Percentiles rank a stretch among this genome's conserved stretches.
Evolutionary conservation across 768 basidiomycete species (phyloP).

Genomic region (Mycena chlorophos): DNA sequence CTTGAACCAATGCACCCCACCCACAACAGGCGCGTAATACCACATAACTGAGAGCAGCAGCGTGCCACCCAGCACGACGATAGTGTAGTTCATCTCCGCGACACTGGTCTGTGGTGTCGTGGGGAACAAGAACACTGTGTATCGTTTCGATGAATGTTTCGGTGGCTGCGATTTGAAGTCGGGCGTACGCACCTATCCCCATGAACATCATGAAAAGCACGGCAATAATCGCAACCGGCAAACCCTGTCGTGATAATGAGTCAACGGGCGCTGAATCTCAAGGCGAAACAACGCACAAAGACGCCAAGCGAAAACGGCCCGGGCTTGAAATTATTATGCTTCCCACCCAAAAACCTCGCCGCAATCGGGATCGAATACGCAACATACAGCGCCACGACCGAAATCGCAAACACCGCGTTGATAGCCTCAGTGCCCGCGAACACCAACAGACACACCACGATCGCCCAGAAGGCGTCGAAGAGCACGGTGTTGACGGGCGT

Average conservation of each 20-base stretch:
- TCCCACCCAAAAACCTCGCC: conserved; percentile 30
- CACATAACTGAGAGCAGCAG: conserved; percentile 52
- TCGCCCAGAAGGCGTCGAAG: conserved; percentile 35
- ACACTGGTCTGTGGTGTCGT: conserved; percentile 40
- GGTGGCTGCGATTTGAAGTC: background rate
- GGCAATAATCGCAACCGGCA: conserved; percentile 47
- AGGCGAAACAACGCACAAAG: conserved; percentile 21
- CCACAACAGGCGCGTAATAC: conserved; percentile 56
- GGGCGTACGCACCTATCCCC: conserved; percentile 27
- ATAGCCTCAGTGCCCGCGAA: conserved; percentile 46
- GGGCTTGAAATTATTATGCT: conserved; percentile 31
- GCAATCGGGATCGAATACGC: conserved; percentile 40
- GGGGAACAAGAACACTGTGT: conserved; percentile 57
- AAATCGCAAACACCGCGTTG: conserved; percentile 39
- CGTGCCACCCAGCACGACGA: conserved; percentile 58
- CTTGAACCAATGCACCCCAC: conserved; percentile 32
- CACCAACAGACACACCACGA: conserved; percentile 42
- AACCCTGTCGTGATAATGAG: conserved; percentile 35
- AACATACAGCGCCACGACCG: conserved; percentile 29
- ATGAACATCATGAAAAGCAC: conserved; percentile 60
- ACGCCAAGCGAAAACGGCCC: conserved; percentile 43
- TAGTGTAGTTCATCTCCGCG: conserved; percentile 60
- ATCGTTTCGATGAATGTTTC: background rate
- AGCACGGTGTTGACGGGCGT: conserved; percentile 51
- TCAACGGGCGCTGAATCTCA: background rate